A percentile compares a stretch with the other conserved stretches of the same genome.
These are phyloP conservation scores for Rhynchosporium agropyri DNA, from an alignment of 2,329 filamentous ascomycete genomes.

Conservation along the genomic window DNA sequence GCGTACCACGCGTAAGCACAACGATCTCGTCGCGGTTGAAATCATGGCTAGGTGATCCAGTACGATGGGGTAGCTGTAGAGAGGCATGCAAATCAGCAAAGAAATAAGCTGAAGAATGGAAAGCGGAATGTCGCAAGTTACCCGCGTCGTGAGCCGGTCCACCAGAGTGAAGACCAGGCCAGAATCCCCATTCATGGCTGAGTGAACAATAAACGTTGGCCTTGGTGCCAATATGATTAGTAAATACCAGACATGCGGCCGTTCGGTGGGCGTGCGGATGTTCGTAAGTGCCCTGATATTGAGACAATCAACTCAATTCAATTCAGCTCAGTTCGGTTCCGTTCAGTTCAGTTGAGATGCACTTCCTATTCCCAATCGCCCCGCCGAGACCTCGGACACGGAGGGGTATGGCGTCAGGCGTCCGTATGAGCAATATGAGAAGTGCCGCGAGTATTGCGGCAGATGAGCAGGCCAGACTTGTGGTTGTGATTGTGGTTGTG, in stretches of 20 bases:
- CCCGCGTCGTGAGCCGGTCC: conserved; percentile 64
- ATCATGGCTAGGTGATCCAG: conserved; percentile 58
- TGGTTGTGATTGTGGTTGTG: not conserved
- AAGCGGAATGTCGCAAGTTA: conserved; percentile 42
- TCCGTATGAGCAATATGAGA: no score
- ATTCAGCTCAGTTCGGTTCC: no score
- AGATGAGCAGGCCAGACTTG: not conserved
- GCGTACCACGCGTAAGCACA: conserved; percentile 60
- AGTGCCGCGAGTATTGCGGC: no score
- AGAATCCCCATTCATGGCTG: conserved; percentile 60
- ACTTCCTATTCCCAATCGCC: not conserved
- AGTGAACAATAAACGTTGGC: conserved; percentile 25
- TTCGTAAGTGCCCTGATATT: not conserved
- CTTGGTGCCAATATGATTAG: conserved; percentile 34
- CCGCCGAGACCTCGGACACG: conserved; percentile 6
- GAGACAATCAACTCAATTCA: not conserved
- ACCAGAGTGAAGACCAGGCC: conserved; percentile 63
- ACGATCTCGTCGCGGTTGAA: conserved; percentile 64
- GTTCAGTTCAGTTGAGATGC: not conserved
- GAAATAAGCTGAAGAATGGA: conserved; percentile 9
- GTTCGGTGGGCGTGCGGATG: conserved; percentile 10
- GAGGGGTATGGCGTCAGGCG: no score
- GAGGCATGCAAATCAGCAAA: conserved; percentile 22
- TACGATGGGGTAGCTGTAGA: conserved; percentile 62
- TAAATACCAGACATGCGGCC: conserved; percentile 35